phyloP scores from a whole-genome alignment of 345 rosid genomes.

The Ailanthus altissimus region DNA sequence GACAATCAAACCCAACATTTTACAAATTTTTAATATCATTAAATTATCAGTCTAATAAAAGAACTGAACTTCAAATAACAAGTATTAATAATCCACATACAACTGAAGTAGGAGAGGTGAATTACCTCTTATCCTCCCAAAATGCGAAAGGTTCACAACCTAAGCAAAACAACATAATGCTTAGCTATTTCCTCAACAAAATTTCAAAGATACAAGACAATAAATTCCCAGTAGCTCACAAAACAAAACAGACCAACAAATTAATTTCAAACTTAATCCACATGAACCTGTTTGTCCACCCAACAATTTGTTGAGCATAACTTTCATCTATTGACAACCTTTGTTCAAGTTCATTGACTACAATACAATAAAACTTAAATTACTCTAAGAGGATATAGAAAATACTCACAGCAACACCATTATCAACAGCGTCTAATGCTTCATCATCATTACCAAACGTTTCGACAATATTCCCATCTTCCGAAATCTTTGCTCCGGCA shows the following conservation, averaged over 20 bases:
- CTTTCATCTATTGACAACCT: not conserved
- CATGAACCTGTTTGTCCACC: not conserved
- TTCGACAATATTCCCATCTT: constrained; percentile 68
- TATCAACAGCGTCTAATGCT: constrained; percentile 72
- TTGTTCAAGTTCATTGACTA: not conserved
- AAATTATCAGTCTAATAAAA: not conserved
- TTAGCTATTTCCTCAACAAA: not conserved
- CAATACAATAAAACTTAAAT: not conserved
- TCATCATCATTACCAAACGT: constrained; percentile 81
- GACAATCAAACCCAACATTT: constrained; percentile 28
- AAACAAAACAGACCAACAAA: not conserved
- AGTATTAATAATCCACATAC: not conserved
- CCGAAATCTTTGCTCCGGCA: constrained; percentile 73
- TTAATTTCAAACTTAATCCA: not conserved
- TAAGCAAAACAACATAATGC: constrained; percentile 29
- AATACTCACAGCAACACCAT: constrained; percentile 61
- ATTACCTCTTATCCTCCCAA: constrained; percentile 85
- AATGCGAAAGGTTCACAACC: constrained; percentile 83
- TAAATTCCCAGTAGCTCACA: not conserved
- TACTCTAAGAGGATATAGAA: not conserved
- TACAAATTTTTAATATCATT: constrained; percentile 16
- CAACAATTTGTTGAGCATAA: too few relatives aligned
- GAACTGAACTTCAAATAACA: not conserved
- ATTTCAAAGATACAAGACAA: not conserved
- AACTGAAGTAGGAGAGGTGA: not conserved